Evolutionary conservation across 768 basidiomycete species (phyloP).

Genomic region (Boletus bicolor): DNA sequence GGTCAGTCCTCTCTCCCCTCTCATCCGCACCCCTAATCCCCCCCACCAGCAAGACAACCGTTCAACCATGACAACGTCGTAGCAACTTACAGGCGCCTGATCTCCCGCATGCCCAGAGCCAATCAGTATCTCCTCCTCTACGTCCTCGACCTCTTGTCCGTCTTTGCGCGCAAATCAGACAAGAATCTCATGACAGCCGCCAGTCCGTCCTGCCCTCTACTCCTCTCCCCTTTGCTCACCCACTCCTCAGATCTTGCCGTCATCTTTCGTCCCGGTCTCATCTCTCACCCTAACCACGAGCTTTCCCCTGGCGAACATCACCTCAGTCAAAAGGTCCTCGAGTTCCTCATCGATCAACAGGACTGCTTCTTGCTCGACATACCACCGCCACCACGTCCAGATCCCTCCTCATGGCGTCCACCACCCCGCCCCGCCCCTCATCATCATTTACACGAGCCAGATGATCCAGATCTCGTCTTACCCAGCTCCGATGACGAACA

Average conservation of each 20-base stretch:
- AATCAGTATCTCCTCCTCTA: slow-evolving; percentile 98
- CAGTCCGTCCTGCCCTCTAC: slow-evolving; percentile 52
- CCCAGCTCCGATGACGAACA: slow-evolving; percentile 50
- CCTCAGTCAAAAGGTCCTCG: slow-evolving; percentile 85
- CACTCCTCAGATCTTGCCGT: slow-evolving; percentile 77
- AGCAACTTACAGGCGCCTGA: slow-evolving; percentile 77
- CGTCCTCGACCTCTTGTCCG: slow-evolving; percentile 91
- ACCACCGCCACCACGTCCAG: slow-evolving; percentile 56
- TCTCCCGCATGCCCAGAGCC: slow-evolving; percentile 77
- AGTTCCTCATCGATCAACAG: slow-evolving; percentile 95
- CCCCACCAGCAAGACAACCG: slow-evolving; percentile 55
- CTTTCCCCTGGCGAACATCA: slow-evolving; percentile 83
- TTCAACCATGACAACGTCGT: slow-evolving; percentile 72
- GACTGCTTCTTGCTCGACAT: slow-evolving; percentile 93
- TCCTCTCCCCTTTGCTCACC: neutral
- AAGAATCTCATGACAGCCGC: slow-evolving; percentile 95
- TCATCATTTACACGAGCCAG: slow-evolving; percentile 27
- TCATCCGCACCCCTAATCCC: slow-evolving; percentile 14
- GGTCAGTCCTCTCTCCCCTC: slow-evolving; percentile 41
- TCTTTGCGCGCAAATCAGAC: slow-evolving; percentile 87
- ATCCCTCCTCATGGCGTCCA: slow-evolving; percentile 31
- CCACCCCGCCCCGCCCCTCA: slow-evolving; percentile 7
- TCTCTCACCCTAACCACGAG: slow-evolving; percentile 86
- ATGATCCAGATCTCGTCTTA: slow-evolving; percentile 45
- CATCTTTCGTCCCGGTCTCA: slow-evolving; percentile 93